Evolutionary conservation across 2,329 filamentous ascomycete species (phyloP), one percentile per base, ranked within the genome.

Genomic region (Eurotiales sp.): DNA sequence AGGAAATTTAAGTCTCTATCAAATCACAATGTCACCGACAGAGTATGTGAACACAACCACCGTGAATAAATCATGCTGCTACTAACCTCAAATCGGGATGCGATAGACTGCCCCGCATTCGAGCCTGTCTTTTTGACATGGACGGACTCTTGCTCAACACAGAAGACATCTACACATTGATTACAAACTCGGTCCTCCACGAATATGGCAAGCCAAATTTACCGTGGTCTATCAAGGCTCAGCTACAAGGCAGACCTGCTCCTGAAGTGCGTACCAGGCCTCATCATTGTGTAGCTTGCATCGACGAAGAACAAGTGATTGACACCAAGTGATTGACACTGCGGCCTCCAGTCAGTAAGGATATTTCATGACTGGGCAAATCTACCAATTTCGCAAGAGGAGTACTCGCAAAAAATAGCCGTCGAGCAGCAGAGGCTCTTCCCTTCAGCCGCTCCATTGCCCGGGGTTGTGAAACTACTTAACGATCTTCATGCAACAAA

Each of bases 51-150:
- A 11, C 27, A 36, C n/a, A 3, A 11, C 7, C 25, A 19, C 23
- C n/a, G 14, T 39, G 14, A 27, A 34, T 27, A 19, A 14, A 19
- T 10, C 4, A 30, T 46, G 17, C 23, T 21, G 22, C 21, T 25
- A 25, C 41, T 53, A 39, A 53, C 25, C n/a, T 14, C n/a, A 10
- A 21, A n/a, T n/a, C 41, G 1, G 11, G 17, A 19, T 40, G 17
- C 37, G 10, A 14, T 23, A 53, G 86, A 66, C 85, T 90, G 69
- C 87, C 88, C 17, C 84, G 86, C 42, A 79, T 97, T 53, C 82
- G 90, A 60, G 93, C 92, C 60, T 96, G 91, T 71, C 85, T 99
- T 58, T 97, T 99, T 70, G 93, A 99, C 77, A 96, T 97, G 91
- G 93, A 99, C 71, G 93, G 93, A 55, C 85, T 99, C 30, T 82